Percentiles rank a stretch among this genome's conserved stretches.
Conservation (phyloP, 1,284 basidiomycete genomes). For the Prillingera fragicola region DNA sequence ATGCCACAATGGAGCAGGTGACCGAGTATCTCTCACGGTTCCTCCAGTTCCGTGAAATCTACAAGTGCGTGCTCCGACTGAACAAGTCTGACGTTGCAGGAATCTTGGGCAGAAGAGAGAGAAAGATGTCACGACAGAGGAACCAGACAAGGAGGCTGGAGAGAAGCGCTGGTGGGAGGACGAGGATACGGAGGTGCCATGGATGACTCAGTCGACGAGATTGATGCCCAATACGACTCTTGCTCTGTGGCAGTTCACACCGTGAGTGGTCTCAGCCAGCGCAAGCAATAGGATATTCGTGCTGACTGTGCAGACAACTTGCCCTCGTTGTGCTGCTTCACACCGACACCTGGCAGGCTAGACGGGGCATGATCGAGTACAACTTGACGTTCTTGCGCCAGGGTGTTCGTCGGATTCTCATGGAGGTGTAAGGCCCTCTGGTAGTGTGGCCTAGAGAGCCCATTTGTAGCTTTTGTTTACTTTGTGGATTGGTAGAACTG, state of each 20-base stretch:
- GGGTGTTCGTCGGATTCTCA: slow-evolving; percentile 49
- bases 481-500: no score
- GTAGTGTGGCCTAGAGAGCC: no score
- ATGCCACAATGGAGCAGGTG: slow-evolving; percentile 81
- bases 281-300: not conserved
- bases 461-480: no score
- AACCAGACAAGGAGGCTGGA: slow-evolving; percentile 2
- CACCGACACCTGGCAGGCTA: slow-evolving; percentile 68
- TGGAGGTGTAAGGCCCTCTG: slow-evolving; percentile 28
- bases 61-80: slow-evolving; percentile 57
- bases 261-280: slow-evolving; percentile 46
- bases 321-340: slow-evolving; percentile 77
- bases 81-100: not conserved
- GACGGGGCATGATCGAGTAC: slow-evolving; percentile 80
- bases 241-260: slow-evolving; percentile 79
- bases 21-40: slow-evolving; percentile 88
- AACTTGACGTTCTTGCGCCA: slow-evolving; percentile 78
- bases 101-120: not conserved
- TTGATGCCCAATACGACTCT: slow-evolving; percentile 62
- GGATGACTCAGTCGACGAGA: slow-evolving; percentile 41
- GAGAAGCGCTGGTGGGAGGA: slow-evolving; percentile 40
- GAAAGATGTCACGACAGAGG: slow-evolving; percentile 4
- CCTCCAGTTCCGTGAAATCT: slow-evolving; percentile 75
- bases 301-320: slow-evolving; percentile 50
- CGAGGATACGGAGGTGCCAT: slow-evolving; percentile 43